phyloP scores from a whole-genome alignment of 2,329 filamentous ascomycete species.

The Sporothrix euskadiensis region DNA sequence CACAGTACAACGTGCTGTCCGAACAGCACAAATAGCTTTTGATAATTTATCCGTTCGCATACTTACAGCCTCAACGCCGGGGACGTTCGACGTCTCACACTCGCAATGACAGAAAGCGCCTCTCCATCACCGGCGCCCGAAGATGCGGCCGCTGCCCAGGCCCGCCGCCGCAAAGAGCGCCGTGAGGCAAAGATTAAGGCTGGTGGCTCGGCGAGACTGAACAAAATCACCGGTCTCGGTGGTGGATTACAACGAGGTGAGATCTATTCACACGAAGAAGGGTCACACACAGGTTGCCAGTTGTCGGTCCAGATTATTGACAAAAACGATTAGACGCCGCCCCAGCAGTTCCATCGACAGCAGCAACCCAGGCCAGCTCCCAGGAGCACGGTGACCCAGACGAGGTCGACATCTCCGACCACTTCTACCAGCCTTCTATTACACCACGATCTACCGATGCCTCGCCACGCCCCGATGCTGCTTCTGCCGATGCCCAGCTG shows the following conservation, averaged over 20 bases:
- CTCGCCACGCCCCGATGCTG: slow-evolving; percentile 28
- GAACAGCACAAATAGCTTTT: background rate
- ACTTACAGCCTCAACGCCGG: background rate
- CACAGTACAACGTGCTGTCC: background rate
- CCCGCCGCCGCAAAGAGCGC: slow-evolving; percentile 74
- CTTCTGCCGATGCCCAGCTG: slow-evolving; percentile 59
- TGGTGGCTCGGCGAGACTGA: slow-evolving; percentile 67
- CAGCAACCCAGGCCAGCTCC: background rate
- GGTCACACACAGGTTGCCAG: too few species aligned
- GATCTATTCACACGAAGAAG: slow-evolving; percentile 17
- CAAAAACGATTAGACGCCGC: background rate
- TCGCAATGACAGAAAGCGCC: slow-evolving; percentile 45
- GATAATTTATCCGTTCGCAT: background rate
- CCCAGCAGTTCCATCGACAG: background rate
- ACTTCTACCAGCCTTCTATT: slow-evolving; percentile 61
- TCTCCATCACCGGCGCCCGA: slow-evolving; percentile 38
- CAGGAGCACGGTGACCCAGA: slow-evolving; percentile 63
- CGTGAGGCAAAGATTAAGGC: slow-evolving; percentile 76
- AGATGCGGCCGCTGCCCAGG: slow-evolving; percentile 59
- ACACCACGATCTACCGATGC: slow-evolving; percentile 42
- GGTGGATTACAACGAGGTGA: slow-evolving; percentile 55
- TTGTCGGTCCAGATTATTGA: background rate
- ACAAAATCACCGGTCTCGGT: slow-evolving; percentile 72
- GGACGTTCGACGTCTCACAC: background rate
- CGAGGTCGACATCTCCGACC: slow-evolving; percentile 77